Evolutionary conservation across 2,329 filamentous ascomycete genomes (phyloP).

Genomic region (Fusarium kyushuense): DNA sequence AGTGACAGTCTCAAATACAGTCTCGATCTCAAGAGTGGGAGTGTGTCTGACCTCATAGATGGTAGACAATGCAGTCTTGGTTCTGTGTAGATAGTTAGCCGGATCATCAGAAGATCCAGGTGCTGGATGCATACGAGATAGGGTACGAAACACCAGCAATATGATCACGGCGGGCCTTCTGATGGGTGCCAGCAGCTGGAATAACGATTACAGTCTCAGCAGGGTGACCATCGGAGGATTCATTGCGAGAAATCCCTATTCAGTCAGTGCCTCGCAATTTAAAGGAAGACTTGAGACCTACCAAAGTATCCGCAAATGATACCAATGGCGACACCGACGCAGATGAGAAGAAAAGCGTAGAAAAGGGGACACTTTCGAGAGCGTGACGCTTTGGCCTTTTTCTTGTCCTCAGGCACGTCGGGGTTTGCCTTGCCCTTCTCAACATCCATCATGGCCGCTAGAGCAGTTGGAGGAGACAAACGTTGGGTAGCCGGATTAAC

Average conservation of each 20-base stretch:
- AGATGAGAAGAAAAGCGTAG: slow-evolving; percentile 16
- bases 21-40: slow-evolving; percentile 33
- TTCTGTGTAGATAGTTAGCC: slow-evolving; percentile 45
- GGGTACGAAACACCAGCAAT: slow-evolving; percentile 47
- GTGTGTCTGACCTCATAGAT: slow-evolving; percentile 50
- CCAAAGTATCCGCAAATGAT: slow-evolving; percentile 47
- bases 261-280: slow-evolving; percentile 17
- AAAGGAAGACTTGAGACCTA: slow-evolving; percentile 15
- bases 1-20: slow-evolving; percentile 44
- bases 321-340: slow-evolving; percentile 48
- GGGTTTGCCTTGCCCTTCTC: slow-evolving; percentile 41
- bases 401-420: slow-evolving; percentile 5
- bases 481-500: slow-evolving; percentile 37
- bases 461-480: slow-evolving; percentile 19
- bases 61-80: slow-evolving; percentile 51
- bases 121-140: slow-evolving; percentile 50
- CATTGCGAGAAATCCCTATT: neutral
- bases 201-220: neutral
- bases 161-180: slow-evolving; percentile 32
- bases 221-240: neutral
- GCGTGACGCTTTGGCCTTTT: slow-evolving; percentile 18
- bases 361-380: slow-evolving; percentile 32
- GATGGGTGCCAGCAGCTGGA: neutral
- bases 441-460: slow-evolving; percentile 46
- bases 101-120: neutral